Conservation (phyloP, 768 basidiomycete species). For the Xerocomus spinulosus region DNA sequence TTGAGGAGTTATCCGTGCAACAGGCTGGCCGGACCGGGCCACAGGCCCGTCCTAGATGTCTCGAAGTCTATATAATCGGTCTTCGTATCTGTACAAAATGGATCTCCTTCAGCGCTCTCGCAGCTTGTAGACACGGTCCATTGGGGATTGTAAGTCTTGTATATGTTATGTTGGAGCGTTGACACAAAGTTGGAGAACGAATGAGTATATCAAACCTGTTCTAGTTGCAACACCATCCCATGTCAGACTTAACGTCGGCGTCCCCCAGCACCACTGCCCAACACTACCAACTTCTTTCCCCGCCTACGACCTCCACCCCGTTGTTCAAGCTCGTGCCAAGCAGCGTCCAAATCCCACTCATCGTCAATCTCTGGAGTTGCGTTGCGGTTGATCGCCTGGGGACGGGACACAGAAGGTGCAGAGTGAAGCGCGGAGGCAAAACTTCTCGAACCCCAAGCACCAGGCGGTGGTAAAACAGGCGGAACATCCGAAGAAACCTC, state of each 20-base stretch:
- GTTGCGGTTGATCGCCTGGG: constrained; percentile 29
- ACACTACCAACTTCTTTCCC: constrained; percentile 61
- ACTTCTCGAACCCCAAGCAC: constrained; percentile 76
- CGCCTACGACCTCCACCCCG: constrained; percentile 53
- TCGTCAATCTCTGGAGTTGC: constrained; percentile 38
- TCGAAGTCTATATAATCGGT: too few relatives aligned
- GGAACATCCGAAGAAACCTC: constrained; percentile 8
- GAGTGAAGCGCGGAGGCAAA: constrained; percentile 78
- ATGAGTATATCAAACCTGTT: not conserved
- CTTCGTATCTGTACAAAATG: too few relatives aligned
- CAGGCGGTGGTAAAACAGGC: constrained; percentile 29
- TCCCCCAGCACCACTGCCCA: constrained; percentile 60
- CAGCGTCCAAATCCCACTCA: constrained; percentile 74
- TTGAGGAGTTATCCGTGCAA: too few relatives aligned
- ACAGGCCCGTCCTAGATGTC: too few relatives aligned
- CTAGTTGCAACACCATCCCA: not conserved
- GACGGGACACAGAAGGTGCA: constrained; percentile 42
- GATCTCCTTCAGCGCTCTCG: too few relatives aligned
- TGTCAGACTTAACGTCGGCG: constrained; percentile 35
- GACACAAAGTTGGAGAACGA: constrained; percentile 11
- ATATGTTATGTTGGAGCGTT: constrained; percentile 4
- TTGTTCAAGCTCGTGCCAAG: constrained; percentile 79
- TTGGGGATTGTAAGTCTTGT: too few relatives aligned
- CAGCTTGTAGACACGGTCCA: too few relatives aligned
- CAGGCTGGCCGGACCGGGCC: too few relatives aligned